Percentiles rank a stretch among this genome's conserved stretches.
phyloP scores from a whole-genome alignment of 345 rosid genomes.

The Eucalyptus polybractea region DNA sequence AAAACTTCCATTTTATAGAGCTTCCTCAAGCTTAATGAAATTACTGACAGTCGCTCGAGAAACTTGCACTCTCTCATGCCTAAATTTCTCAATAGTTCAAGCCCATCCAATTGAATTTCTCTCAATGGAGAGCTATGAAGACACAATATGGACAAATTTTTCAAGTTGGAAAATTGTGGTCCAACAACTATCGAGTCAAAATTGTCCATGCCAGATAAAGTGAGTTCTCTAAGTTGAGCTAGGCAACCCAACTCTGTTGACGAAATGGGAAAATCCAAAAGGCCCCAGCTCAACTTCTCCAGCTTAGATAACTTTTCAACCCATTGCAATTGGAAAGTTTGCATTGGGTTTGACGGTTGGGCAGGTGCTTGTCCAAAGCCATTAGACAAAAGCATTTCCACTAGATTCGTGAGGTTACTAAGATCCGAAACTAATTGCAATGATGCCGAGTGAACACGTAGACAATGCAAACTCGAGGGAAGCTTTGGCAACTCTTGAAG shows the following conservation, averaged over 20 bases:
- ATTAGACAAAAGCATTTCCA: neutral
- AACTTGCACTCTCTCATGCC: fast-evolving
- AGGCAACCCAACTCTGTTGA: neutral
- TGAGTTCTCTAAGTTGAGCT: neutral
- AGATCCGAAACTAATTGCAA: neutral
- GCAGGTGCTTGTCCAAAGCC: neutral
- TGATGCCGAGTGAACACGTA: neutral
- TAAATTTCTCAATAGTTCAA: neutral
- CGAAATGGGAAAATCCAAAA: fast-evolving
- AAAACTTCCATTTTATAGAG: neutral
- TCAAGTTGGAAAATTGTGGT: neutral
- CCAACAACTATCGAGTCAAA: neutral
- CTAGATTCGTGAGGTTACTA: neutral
- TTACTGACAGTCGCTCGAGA: neutral
- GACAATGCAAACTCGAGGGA: neutral
- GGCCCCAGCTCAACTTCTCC: neutral
- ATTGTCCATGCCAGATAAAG: neutral
- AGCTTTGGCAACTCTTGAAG: neutral
- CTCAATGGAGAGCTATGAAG: neutral
- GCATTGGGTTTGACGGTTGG: neutral
- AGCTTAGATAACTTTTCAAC: neutral
- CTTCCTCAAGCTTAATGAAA: neutral
- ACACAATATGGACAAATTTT: neutral
- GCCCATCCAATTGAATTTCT: neutral
- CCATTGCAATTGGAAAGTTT: neutral